Evolutionary conservation across 768 basidiomycete genomes (phyloP).

Genomic region (Boletus edulis): DNA sequence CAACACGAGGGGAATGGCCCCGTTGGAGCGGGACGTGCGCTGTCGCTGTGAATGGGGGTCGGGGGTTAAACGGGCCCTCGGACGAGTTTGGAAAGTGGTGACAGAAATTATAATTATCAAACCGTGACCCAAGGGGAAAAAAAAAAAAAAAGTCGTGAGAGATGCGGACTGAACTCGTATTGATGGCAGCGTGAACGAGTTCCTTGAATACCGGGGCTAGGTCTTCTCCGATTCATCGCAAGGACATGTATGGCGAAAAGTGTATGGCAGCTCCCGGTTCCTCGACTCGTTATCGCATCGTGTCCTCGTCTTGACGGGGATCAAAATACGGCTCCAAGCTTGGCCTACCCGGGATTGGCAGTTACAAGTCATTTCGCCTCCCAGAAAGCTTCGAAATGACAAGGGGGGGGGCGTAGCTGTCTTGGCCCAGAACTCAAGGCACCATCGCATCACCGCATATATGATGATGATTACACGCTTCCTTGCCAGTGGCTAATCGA

Average conservation of each 20-base stretch:
- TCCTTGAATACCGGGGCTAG: constrained; percentile 2
- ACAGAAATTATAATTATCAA: neutral
- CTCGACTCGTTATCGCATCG: constrained; percentile 7
- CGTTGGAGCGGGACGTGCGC: constrained; percentile 13
- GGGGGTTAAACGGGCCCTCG: constrained; percentile 18
- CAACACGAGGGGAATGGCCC: neutral
- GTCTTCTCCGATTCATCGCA: neutral
- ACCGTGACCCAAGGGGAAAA: no score
- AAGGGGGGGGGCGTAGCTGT: constrained; percentile 8
- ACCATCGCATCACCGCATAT: constrained; percentile 13
- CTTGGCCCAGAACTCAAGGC: constrained; percentile 13
- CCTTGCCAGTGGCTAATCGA: constrained; percentile 8
- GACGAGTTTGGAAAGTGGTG: constrained; percentile 14
- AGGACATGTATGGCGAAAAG: neutral
- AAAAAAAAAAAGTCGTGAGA: constrained; percentile 1
- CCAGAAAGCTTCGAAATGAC: constrained; percentile 7
- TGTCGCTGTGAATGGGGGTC: constrained; percentile 10
- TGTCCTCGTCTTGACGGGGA: constrained; percentile 16
- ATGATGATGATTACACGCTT: neutral
- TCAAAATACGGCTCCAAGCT: constrained; percentile 8
- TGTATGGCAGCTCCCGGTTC: neutral
- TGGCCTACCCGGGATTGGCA: constrained; percentile 3
- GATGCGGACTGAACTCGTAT: neutral
- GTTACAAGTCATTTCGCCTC: constrained; percentile 24
- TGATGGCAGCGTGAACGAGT: neutral